Evolutionary conservation across 2,329 filamentous ascomycete genomes (phyloP), one percentile per base, ranked within the genome.

Genomic region (Apiospora sp.): DNA sequence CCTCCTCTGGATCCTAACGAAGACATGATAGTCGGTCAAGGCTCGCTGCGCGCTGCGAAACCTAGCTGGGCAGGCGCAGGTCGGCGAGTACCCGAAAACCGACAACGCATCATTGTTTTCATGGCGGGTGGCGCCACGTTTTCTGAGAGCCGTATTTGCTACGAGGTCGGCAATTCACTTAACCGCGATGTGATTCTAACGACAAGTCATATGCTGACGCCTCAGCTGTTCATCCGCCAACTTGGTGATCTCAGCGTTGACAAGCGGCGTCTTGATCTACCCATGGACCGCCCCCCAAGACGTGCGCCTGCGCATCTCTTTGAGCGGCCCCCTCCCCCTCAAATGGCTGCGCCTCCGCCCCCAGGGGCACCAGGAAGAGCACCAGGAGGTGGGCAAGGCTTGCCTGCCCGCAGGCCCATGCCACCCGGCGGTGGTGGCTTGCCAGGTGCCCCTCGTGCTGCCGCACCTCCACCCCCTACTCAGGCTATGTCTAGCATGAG

Each of bases 71-170:
- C 96, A 1, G 94, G 94, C 71, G 92, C 93, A 13, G 92, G 94
- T 61, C 88, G 92, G 67, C 89, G 91, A 41, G 91, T 86, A 73
- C 90, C 87, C 73, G 96, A 98, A 80, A 97, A 95, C 75, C 91
- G 93, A 71, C 96, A 99, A 81, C 91, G 96, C 70, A 89, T 98
- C 71, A 93, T 99, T 73, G 92, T 98, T 22, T 98, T 98, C 81
- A 92, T 98, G 88, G 96, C 96, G 1, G 96, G 96, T 68, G 96
- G 96, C 64, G 96, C 96, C 27, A 98, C 96, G 0, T 98, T 96
- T 81, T 95, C 94, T 6, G 96, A 99, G 83, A 89, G 94, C 44
- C 91, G 96, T 41, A 89, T 92, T 16, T 99, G 96, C 84, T 98
- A 98, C 81, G 94, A 98, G 78, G 86, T 96, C 37, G 92, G 94